Evolutionary conservation across 768 basidiomycete species (phyloP).

Genomic region (Pisolithus tinctorius): DNA sequence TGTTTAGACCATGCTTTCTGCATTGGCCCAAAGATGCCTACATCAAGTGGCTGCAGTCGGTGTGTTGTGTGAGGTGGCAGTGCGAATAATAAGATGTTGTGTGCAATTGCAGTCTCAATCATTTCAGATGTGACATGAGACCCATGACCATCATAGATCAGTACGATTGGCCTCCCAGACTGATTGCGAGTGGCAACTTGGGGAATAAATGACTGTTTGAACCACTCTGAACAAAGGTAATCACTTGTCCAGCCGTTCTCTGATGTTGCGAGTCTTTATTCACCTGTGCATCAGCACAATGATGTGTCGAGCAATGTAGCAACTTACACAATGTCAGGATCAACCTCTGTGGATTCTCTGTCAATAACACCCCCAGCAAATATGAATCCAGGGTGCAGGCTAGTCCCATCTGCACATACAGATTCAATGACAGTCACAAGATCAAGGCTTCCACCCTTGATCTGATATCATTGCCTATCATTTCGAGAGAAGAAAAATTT

Average conservation of each 20-base stretch:
- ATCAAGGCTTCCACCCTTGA: conserved; percentile 19
- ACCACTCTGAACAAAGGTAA: conserved; percentile 29
- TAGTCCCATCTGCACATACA: conserved; percentile 35
- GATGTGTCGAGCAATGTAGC: neutral
- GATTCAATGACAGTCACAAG: conserved; percentile 41
- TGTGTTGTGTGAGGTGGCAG: neutral
- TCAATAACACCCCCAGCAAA: conserved; percentile 14
- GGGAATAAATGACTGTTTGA: conserved; percentile 30
- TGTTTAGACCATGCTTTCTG: neutral
- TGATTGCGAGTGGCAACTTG: conserved; percentile 20
- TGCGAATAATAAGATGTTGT: too few species aligned
- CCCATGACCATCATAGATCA: conserved; percentile 39
- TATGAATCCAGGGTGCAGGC: conserved; percentile 32
- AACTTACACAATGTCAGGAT: neutral
- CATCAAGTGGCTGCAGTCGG: neutral
- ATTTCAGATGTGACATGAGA: conserved; percentile 29
- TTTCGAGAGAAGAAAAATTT: conserved; percentile 5
- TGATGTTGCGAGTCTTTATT: conserved; percentile 25
- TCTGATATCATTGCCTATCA: neutral
- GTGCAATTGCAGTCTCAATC: conserved; percentile 14
- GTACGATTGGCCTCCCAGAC: conserved; percentile 24
- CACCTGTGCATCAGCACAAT: neutral
- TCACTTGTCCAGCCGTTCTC: conserved; percentile 39
- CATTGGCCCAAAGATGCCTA: neutral
- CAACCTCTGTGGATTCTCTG: neutral